These are phyloP conservation scores for Curvularia lunata DNA, from an alignment of 2,329 filamentous ascomycete genomes.

Conservation along the genomic window DNA sequence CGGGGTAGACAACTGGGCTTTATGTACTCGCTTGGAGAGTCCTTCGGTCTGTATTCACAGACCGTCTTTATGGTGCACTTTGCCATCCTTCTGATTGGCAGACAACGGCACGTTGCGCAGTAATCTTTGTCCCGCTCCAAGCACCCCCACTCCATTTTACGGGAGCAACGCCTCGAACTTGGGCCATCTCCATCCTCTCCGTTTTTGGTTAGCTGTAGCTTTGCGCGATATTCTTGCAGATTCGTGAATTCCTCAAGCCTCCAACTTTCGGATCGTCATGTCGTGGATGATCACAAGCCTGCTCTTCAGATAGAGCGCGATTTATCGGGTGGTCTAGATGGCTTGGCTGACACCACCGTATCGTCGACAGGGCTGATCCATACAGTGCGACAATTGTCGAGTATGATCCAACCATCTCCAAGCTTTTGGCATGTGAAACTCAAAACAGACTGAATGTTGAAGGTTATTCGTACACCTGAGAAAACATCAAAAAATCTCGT, in stretches of 20 bases:
- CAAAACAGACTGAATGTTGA: background rate
- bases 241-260: background rate
- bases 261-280: background rate
- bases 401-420: background rate
- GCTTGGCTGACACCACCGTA: background rate
- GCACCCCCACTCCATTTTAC: background rate
- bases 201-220: background rate
- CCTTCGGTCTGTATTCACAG: background rate
- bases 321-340: background rate
- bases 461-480: background rate
- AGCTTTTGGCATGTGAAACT: background rate
- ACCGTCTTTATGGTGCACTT: background rate
- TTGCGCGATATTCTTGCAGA: background rate
- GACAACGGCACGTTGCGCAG: background rate
- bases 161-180: background rate
- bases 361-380: background rate
- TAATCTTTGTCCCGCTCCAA: background rate
- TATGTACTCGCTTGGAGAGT: background rate
- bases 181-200: background rate
- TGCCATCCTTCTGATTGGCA: background rate
- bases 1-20: background rate
- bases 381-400: background rate
- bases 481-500: background rate
- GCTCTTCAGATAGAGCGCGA: background rate
- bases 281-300: background rate